Evolutionary conservation across 1,284 basidiomycete genomes (phyloP), one percentile per base, ranked within the genome.

Genomic region (Cutaneotrichosporon curvatum): DNA sequence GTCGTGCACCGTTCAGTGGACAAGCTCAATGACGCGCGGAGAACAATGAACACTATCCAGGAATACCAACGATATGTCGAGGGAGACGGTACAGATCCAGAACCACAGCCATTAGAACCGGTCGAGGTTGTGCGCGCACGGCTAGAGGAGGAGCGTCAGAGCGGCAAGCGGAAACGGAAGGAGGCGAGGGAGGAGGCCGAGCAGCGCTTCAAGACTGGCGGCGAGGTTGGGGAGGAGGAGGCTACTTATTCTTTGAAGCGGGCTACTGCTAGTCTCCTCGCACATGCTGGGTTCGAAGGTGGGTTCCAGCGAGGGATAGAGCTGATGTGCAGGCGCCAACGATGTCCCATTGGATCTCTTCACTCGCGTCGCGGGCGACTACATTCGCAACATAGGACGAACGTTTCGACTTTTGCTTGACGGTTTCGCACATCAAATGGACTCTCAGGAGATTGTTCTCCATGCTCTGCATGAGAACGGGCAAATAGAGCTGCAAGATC

Each of bases 281-380:
- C 89, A 51, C 90, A 92, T 73, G 77, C 79, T 31, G 90, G 89
- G 1, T 94, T 95, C 63, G 89, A 94, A 75, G 86, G 89, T 85
- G 47, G 48, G 80, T 49, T n/a, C n/a, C n/a, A n/a, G n/a, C n/a
- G n/a, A n/a, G n/a, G n/a, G n/a, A n/a, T n/a, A n/a, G n/a, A n/a
- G n/a, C n/a, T n/a, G n/a, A n/a, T n/a, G n/a, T n/a, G n/a, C 51
- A 76, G 75, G 71, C n/a, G 66, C 72, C 15, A 73, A 72, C 20
- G 78, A 79, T 51, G 75, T 77, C 10, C 81, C 91, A 0, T 68
- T 95, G 34, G 84, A 90, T 55, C 82, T 91, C 14, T 72, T 97
- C n/a, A 78, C 83, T 0, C 78, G 84, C 39, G 83, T 94, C 3
- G 78, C 84, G 0, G 77, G 81, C 0, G 87, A 94, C 59, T 95